Evolutionary conservation across 768 basidiomycete species (phyloP), one percentile per base, ranked within the genome.

Genomic region (Serendipita sp.): DNA sequence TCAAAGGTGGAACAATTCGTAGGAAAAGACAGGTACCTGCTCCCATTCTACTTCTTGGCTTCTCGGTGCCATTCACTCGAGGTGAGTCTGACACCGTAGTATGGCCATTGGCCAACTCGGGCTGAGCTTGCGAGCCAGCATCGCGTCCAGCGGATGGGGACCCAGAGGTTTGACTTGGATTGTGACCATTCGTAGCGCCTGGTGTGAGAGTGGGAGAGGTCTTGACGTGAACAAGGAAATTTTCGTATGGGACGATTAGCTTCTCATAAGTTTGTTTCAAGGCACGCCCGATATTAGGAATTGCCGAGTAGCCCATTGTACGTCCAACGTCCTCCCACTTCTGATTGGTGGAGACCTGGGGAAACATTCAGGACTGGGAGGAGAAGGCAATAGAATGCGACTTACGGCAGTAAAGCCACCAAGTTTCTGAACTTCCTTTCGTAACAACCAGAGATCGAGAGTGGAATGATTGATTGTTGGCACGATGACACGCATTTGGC

Each of bases 191-290:
- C 48, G 38, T 13, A 53, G 24, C 41, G 17, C 42, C 9, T 51
- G 43, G 50, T 20, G 62, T 44, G 24, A 24, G 42, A 16, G 72
- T 69, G 22, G 85, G 81, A 31, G 83, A 84, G 68, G 81, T 84
- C 64, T 82, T 81, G 48, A 84, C 88, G 56, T 84, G 81, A 53
- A 85, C 82, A 63, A 83, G 85, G 71, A 91, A 97, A 68, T 89
- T 82, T 69, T 98, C 95, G 69, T 91, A 99, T n/a, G 96, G 96
- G 45, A 92, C 80, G 67, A 99, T 89, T 70, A 99, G 89, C 62
- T 87, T 83, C 63, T 79, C 80, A 73, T 95, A 99, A 3, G 93
- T 90, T 68, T 82, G 85, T 76, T 90, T 90, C 72, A 98, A 82
- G 70, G 93, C 88, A 1, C 86, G 85, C 16, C 87, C 88, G 64